phyloP scores from a whole-genome alignment of 495 filamentous ascomycete genomes.

The Penicillium cinerascens region DNA sequence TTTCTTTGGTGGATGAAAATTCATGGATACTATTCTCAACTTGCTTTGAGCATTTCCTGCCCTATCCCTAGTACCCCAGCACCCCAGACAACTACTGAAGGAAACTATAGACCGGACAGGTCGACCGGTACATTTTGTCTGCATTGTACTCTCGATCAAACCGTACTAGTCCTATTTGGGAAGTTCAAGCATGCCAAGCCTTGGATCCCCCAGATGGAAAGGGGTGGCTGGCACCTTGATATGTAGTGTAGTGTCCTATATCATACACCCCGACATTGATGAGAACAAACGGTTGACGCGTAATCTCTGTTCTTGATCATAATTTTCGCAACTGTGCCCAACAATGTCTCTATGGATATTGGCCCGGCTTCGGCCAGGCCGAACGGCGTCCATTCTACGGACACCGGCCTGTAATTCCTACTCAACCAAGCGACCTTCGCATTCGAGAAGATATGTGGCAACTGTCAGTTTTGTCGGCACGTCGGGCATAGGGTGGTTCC shows the following conservation, averaged over 20 bases:
- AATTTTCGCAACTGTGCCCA: background rate
- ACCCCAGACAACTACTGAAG: too few relatives aligned
- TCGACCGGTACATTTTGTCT: too few relatives aligned
- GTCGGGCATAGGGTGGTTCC: constrained; percentile 24
- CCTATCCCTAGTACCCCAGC: background rate
- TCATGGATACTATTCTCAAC: constrained; percentile 1
- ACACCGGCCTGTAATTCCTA: constrained; percentile 7
- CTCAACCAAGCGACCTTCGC: constrained; percentile 16
- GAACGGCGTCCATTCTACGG: constrained; percentile 7
- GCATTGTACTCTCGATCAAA: background rate
- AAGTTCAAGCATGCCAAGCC: too few relatives aligned
- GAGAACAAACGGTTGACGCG: background rate
- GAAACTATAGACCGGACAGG: too few relatives aligned
- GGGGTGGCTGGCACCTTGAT: background rate
- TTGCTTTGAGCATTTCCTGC: constrained; percentile 1
- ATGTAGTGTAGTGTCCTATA: background rate
- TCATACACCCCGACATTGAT: background rate
- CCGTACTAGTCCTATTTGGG: background rate
- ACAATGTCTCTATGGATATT: background rate
- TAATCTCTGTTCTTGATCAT: background rate
- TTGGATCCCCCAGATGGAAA: background rate
- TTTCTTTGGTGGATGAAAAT: constrained; percentile 8
- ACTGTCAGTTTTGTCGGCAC: constrained; percentile 13
- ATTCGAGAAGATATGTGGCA: constrained; percentile 6
- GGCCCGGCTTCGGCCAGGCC: constrained; percentile 13